Evolutionary conservation across 345 rosid genomes (phyloP).

Genomic region (Isatis tinctoria): DNA sequence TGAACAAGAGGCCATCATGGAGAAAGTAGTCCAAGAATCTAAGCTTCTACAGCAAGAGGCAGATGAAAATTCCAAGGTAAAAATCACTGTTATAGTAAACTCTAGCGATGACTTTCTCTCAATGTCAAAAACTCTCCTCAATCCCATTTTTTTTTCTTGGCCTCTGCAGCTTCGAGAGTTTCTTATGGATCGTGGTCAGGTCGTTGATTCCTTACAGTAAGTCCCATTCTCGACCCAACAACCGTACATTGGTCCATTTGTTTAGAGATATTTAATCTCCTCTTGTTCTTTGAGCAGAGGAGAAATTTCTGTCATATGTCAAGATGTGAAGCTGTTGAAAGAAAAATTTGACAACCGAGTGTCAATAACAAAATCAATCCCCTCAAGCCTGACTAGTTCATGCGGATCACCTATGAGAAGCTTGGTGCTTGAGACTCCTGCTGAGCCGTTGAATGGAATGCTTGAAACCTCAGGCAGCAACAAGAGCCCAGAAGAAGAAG

Average conservation of each 20-base stretch:
- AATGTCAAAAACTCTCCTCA: neutral
- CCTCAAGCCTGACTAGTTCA: conserved; percentile 67
- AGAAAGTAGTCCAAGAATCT: conserved; percentile 66
- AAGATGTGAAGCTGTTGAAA: conserved; percentile 76
- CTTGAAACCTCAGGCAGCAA: conserved; percentile 19
- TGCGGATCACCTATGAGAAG: conserved; percentile 46
- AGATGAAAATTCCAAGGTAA: conserved; percentile 79
- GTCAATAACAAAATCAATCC: conserved; percentile 53
- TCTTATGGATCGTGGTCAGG: conserved; percentile 76
- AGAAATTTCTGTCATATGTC: conserved; percentile 78
- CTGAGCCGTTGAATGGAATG: neutral
- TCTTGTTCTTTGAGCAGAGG: conserved; percentile 53
- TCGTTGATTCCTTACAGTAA: conserved; percentile 84
- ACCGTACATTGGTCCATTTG: neutral
- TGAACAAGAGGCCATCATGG: conserved; percentile 70
- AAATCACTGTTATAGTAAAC: neutral
- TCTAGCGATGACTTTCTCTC: neutral
- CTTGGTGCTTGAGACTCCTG: conserved; percentile 13
- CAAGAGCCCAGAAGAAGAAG: conserved; percentile 25
- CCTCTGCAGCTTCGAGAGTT: conserved; percentile 65
- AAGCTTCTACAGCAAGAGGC: conserved; percentile 61
- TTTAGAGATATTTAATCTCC: neutral
- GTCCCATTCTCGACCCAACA: conserved; percentile 28
- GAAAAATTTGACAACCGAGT: conserved; percentile 57
- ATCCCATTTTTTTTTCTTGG: conserved; percentile 1